phyloP scores from a whole-genome alignment of 768 basidiomycete species.

The Serendipita sp. region DNA sequence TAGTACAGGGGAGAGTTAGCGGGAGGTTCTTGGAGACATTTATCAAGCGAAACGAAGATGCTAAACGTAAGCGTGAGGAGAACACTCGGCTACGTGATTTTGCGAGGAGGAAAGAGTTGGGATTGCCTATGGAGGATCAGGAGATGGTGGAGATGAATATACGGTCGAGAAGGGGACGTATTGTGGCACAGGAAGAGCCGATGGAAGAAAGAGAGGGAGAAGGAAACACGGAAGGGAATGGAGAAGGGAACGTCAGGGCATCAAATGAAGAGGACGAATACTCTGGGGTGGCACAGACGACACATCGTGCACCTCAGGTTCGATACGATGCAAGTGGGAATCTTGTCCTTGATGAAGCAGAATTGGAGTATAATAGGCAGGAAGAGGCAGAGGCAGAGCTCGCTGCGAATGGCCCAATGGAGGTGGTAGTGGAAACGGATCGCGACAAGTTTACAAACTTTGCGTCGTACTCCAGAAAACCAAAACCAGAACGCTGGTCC shows the following conservation, averaged over 20 bases:
- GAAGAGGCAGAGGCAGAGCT: constrained; percentile 53
- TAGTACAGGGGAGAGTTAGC: not conserved
- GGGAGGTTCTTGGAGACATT: not conserved
- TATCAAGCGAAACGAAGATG: not conserved
- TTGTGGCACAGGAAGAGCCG: not conserved
- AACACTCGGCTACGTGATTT: not conserved
- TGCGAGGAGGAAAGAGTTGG: not conserved
- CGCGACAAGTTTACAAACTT: constrained; percentile 76
- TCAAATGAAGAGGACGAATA: not conserved
- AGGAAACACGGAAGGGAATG: not conserved
- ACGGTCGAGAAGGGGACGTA: not conserved
- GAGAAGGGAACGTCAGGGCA: not conserved
- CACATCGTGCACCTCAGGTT: constrained; percentile 21
- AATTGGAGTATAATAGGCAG: constrained; percentile 58
- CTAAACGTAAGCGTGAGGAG: not conserved
- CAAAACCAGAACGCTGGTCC: constrained; percentile 73
- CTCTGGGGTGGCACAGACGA: not conserved
- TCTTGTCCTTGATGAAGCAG: constrained; percentile 74
- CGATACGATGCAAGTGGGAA: constrained; percentile 78
- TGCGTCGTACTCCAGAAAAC: constrained; percentile 61
- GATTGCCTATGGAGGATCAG: not conserved
- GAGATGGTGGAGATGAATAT: not conserved
- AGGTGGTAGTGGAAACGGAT: constrained; percentile 55
- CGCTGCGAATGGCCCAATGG: constrained; percentile 21
- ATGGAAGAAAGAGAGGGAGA: not conserved